Evolutionary conservation across 257 asterid genomes (phyloP).

Genomic region (Fraxinus pennsylvanica): DNA sequence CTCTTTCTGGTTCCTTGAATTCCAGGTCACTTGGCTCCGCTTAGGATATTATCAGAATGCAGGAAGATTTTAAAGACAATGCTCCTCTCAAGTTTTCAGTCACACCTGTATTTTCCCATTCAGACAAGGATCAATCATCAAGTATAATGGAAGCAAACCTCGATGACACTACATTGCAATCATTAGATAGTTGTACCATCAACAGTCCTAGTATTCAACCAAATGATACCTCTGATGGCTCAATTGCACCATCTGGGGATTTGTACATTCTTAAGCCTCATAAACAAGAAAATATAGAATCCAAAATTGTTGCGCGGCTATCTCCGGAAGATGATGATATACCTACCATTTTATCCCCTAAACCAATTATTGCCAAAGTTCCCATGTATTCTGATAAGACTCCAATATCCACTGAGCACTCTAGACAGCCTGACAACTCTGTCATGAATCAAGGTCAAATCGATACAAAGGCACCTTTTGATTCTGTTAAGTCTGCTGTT

Average conservation of each 20-base stretch:
- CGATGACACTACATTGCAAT: slow-evolving; percentile 22
- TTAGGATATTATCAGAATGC: slow-evolving; percentile 53
- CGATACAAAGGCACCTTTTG: slow-evolving; percentile 87
- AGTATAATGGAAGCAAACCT: slow-evolving; percentile 28
- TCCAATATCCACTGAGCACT: slow-evolving; percentile 26
- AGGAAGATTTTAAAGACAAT: slow-evolving; percentile 41
- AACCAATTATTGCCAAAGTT: slow-evolving; percentile 34
- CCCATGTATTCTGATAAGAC: slow-evolving; percentile 25
- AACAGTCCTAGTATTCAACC: neutral
- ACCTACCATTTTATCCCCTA: slow-evolving; percentile 32
- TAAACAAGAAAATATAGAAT: slow-evolving; percentile 28
- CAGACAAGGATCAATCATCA: slow-evolving; percentile 37
- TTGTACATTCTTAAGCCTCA: slow-evolving; percentile 21
- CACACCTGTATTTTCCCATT: slow-evolving; percentile 33
- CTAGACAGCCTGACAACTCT: slow-evolving; percentile 30
- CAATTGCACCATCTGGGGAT: slow-evolving; percentile 26
- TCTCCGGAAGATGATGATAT: slow-evolving; percentile 39
- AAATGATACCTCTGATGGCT: slow-evolving; percentile 31
- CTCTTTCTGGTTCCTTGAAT: slow-evolving; percentile 18
- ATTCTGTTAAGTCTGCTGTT: slow-evolving; percentile 96
- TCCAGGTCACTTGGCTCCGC: slow-evolving; percentile 34
- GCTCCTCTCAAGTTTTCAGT: slow-evolving; percentile 42
- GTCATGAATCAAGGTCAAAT: slow-evolving; percentile 48
- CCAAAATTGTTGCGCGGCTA: slow-evolving; percentile 33
- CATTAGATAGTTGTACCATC: neutral